Conservation (phyloP, 306 rosid species). For the Vigna trinervia region DNA sequence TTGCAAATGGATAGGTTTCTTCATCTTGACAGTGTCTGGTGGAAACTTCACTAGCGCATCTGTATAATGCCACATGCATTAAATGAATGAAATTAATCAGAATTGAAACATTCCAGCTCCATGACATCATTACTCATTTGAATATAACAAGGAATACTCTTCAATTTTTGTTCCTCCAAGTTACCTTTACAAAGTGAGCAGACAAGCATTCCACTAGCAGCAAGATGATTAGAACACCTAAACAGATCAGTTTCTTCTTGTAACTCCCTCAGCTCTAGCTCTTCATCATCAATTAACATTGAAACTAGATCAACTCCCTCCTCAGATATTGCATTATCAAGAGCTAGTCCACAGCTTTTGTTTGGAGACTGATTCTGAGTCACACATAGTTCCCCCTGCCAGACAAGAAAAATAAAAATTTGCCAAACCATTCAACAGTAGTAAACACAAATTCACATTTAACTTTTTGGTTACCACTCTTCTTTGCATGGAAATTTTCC, state of each 20-base stretch:
- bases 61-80: constrained; percentile 48
- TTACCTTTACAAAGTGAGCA: constrained; percentile 88
- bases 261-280: constrained; percentile 78
- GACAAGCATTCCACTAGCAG: constrained; percentile 58
- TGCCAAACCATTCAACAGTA: constrained; percentile 38
- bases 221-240: constrained; percentile 67
- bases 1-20: constrained; percentile 80
- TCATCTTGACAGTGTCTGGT: constrained; percentile 86
- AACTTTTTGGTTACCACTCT: constrained; percentile 58
- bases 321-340: constrained; percentile 55
- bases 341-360: constrained; percentile 72
- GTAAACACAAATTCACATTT: constrained; percentile 24
- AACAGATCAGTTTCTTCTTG: constrained; percentile 59
- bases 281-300: constrained; percentile 85
- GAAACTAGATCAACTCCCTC: constrained; percentile 59
- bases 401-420: constrained; percentile 42
- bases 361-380: constrained; percentile 49
- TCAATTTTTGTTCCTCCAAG: constrained; percentile 38
- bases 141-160: constrained; percentile 27
- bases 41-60: constrained; percentile 86
- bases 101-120: constrained; percentile 38
- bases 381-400: constrained; percentile 62
- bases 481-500: constrained; percentile 55
- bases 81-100: constrained; percentile 35
- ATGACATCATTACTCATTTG: constrained; percentile 35